Base-by-base conservation (phyloP, 2,329 filamentous ascomycete species). In the Spiromastix sp. region DNA sequence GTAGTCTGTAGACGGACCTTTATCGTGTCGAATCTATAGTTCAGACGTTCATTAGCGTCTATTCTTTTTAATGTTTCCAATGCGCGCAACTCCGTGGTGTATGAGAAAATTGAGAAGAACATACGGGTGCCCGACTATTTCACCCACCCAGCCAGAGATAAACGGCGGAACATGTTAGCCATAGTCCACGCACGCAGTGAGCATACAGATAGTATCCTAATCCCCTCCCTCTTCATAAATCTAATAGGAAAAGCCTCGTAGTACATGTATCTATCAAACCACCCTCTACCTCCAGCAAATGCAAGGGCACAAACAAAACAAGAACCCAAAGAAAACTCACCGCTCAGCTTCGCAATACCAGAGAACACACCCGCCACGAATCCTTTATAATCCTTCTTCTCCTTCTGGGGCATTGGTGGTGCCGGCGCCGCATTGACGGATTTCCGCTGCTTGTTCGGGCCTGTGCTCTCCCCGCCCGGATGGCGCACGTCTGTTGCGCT, bases 291-390 rank as follows among this genome's bases (percentile, higher is more conserved):
- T n/a, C n/a, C n/a, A n/a, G n/a, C n/a, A n/a, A n/a, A 16, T 17
- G 20, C 20, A 34, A 20, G 22, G 20, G 24, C 15, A 16, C 4
- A 21, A 32, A 20, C 27, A 29, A 20, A 19, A 20, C 15, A 38
- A 8, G 8, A 8, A 8, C 27, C 11, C 18, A 11, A 27, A 31
- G 24, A 19, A 20, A 15, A 63, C 72, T 48, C 61, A 89, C 85
- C 85, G 50, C 74, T 77, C 39, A 95, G 66, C 64, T 96, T 96
- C 39, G 87, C 79, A 51, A 96, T 81, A 16, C 91, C 91, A 24
- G 85, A 93, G 55, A 95, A 95, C 5, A 95, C 77, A n/a, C 91
- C 91, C 1, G 85, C 91, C 18, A 95, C 85, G 56, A 96, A 98
- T n/a, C 89, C 91, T 52, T 85, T 87, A 68, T 95, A 96, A 55